Percentiles rank a stretch among this genome's conserved stretches.
Conservation (phyloP, 1,284 basidiomycete species). For the Chiua sp. region DNA sequence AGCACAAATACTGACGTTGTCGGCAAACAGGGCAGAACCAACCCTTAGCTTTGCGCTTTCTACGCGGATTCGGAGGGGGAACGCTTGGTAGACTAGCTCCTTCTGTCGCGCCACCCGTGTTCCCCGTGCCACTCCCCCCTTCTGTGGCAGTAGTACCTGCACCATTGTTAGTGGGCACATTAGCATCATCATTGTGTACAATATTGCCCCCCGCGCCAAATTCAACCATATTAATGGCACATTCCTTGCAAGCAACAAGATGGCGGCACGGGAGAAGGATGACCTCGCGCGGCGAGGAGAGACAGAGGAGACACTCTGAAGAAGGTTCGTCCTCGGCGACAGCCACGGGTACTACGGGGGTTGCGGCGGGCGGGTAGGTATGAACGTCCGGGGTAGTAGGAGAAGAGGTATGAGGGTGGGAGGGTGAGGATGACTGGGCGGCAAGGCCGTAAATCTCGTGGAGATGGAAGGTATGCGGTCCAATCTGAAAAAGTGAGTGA, state of each 20-base stretch:
- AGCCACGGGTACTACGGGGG: slow-evolving; percentile 29
- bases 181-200: slow-evolving; percentile 58
- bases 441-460: slow-evolving; percentile 92
- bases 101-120: slow-evolving; percentile 23
- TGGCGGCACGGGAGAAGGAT: slow-evolving; percentile 90
- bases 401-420: slow-evolving; percentile 46
- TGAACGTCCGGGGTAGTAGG: slow-evolving; percentile 45
- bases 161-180: slow-evolving; percentile 8
- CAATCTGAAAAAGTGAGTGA: slow-evolving; percentile 59
- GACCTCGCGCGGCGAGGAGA: slow-evolving; percentile 86
- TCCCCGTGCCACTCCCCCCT: slow-evolving; percentile 25
- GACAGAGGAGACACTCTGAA: slow-evolving; percentile 88
- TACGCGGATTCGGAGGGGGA: slow-evolving; percentile 49
- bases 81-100: slow-evolving; percentile 29
- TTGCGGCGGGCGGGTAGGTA: slow-evolving; percentile 58
- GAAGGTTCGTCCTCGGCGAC: slow-evolving; percentile 73
- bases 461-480: slow-evolving; percentile 87
- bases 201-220: slow-evolving; percentile 91
- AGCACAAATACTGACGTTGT: slow-evolving; percentile 66
- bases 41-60: slow-evolving; percentile 91
- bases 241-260: slow-evolving; percentile 91
- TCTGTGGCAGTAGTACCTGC: slow-evolving; percentile 17
- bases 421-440: slow-evolving; percentile 53
- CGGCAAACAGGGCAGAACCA: slow-evolving; percentile 96
- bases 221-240: slow-evolving; percentile 93